Evolutionary conservation across 768 basidiomycete species (phyloP).

Genomic region (Rhizopogon vinicolor): DNA sequence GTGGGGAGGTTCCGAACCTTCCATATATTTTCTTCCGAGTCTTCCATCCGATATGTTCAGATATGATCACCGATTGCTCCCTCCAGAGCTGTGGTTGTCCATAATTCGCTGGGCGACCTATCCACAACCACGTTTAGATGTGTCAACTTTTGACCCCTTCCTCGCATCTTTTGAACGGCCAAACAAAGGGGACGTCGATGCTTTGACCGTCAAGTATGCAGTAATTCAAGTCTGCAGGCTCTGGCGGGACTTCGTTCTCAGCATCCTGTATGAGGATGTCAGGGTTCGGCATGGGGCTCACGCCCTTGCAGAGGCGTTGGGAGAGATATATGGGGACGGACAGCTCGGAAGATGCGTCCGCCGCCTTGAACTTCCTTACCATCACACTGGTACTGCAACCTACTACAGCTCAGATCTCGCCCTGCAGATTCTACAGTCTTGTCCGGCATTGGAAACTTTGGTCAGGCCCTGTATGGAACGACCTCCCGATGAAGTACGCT

Average conservation of each 20-base stretch:
- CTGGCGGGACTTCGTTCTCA: constrained; percentile 47
- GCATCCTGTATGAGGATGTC: constrained; percentile 52
- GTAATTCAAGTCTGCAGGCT: constrained; percentile 53
- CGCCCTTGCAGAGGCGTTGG: constrained; percentile 30
- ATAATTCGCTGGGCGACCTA: constrained; percentile 43
- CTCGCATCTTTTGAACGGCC: constrained; percentile 21
- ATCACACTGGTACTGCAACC: constrained; percentile 39
- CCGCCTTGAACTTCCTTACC: constrained; percentile 56
- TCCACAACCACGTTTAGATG: constrained; percentile 20
- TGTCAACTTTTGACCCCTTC: constrained; percentile 44
- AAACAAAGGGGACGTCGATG: constrained; percentile 20
- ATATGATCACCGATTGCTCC: constrained; percentile 22
- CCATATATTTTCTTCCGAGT: not conserved
- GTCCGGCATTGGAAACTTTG: constrained; percentile 49
- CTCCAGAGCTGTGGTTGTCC: constrained; percentile 51
- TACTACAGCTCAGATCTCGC: constrained; percentile 27
- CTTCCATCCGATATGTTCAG: not conserved
- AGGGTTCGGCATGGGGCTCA: constrained; percentile 30
- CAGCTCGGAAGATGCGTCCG: constrained; percentile 38
- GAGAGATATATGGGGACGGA: not conserved
- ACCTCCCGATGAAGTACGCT: constrained; percentile 30
- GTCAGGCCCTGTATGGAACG: constrained; percentile 36
- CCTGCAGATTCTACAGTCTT: constrained; percentile 44
- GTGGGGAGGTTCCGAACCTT: not conserved
- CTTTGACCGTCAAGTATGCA: constrained; percentile 30